Conservation (phyloP, 495 filamentous ascomycete genomes). For the Bacidia gigantensis region DNA sequence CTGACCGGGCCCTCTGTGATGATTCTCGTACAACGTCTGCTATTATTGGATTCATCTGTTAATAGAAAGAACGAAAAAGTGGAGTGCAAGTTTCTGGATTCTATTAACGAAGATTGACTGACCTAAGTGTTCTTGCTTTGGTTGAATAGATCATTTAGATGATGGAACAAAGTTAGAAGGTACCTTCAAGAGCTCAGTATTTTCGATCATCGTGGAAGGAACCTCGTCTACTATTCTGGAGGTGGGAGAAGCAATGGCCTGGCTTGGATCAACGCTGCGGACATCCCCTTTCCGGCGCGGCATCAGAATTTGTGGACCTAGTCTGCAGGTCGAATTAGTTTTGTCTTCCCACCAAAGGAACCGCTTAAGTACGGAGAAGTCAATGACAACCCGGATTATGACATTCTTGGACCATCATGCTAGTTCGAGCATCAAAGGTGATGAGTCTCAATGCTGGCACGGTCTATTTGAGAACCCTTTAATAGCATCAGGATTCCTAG, state of each 20-base stretch:
- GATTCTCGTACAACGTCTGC: neutral
- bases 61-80: too few relatives aligned
- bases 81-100: too few relatives aligned
- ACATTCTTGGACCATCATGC: too few relatives aligned
- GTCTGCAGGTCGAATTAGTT: too few relatives aligned
- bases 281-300: neutral
- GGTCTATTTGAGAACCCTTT: neutral
- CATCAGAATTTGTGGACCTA: neutral
- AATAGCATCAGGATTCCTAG: neutral
- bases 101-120: too few relatives aligned
- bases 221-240: neutral
- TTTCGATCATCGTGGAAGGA: neutral
- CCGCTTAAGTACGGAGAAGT: too few relatives aligned
- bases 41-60: too few relatives aligned
- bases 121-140: too few relatives aligned
- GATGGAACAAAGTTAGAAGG: neutral
- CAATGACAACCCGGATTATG: too few relatives aligned
- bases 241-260: neutral
- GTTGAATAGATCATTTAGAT: neutral
- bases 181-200: neutral
- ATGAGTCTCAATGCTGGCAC: neutral
- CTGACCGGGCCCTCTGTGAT: neutral
- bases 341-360: neutral
- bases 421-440: too few relatives aligned
- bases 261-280: neutral